phyloP scores from a whole-genome alignment of 495 filamentous ascomycete genomes.

The Aspergillus biplanus region DNA sequence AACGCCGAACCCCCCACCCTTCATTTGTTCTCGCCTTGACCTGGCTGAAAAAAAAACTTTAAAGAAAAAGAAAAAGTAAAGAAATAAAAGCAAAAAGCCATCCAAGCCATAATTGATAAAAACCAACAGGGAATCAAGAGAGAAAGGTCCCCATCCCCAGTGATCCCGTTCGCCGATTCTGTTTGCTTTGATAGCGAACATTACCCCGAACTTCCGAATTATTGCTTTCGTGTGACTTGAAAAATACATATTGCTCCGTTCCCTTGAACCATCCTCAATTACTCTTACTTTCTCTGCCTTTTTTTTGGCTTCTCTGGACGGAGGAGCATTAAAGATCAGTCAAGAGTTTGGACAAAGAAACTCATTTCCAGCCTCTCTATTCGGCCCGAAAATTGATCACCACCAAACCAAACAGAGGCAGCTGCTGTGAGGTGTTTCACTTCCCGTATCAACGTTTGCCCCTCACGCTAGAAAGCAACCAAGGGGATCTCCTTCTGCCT shows the following conservation, averaged over 20 bases:
- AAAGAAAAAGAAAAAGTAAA: not conserved
- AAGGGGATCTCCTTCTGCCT: constrained; percentile 26
- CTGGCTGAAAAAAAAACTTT: not conserved
- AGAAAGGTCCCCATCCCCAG: not conserved
- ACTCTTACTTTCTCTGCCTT: not conserved
- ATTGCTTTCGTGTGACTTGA: constrained; percentile 23
- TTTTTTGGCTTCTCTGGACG: not conserved
- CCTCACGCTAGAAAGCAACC: constrained; percentile 19
- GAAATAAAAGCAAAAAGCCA: not conserved
- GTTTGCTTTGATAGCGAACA: constrained; percentile 28
- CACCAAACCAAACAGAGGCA: constrained; percentile 12
- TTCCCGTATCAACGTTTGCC: constrained; percentile 26
- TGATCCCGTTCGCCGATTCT: constrained; percentile 8
- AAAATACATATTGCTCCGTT: constrained; percentile 16
- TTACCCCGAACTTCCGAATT: constrained; percentile 4
- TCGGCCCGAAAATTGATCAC: constrained; percentile 1
- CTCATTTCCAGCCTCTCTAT: constrained; percentile 7
- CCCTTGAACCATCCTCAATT: constrained; percentile 15
- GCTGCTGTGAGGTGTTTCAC: constrained; percentile 8
- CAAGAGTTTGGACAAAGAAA: constrained; percentile 22
- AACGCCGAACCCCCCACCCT: not conserved
- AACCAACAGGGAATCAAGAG: not conserved
- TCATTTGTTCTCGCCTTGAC: not conserved
- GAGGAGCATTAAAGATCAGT: constrained; percentile 8
- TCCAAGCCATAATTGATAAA: not conserved